phyloP scores from a whole-genome alignment of 2,329 filamentous ascomycete genomes.

The Diaporthe vaccinii region DNA sequence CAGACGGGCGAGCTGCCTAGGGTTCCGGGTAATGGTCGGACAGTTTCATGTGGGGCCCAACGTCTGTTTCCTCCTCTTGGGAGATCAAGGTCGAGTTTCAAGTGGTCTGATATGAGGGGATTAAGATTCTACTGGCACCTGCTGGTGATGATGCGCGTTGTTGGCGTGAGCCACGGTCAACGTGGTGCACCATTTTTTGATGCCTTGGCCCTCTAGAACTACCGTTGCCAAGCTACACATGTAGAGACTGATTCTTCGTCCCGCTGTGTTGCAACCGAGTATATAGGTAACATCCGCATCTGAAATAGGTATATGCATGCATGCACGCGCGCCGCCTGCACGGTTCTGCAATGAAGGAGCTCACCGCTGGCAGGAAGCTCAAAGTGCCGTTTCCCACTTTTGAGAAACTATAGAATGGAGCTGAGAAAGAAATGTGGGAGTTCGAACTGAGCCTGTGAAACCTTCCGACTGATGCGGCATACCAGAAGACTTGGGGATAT shows the following conservation, averaged over 20 bases:
- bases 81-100: background rate
- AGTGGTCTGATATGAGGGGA: background rate
- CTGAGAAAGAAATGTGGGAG: too few species aligned
- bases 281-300: background rate
- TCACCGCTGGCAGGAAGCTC: background rate
- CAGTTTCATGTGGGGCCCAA: conserved; percentile 1
- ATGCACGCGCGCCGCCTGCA: background rate
- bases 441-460: background rate
- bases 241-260: too few species aligned
- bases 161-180: too few species aligned
- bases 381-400: too few species aligned
- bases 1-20: background rate
- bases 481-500: background rate
- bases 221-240: too few species aligned
- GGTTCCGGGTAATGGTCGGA: background rate
- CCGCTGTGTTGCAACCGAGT: background rate
- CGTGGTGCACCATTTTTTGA: too few species aligned
- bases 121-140: too few species aligned
- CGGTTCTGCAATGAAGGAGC: background rate
- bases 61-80: background rate
- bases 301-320: background rate
- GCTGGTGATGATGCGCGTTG: too few species aligned
- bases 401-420: background rate
- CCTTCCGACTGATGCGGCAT: background rate
- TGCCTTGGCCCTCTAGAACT: too few species aligned